A percentile compares a stretch with the other conserved stretches of the same genome.
These are phyloP conservation scores for Hericium rajendrae DNA, from an alignment of 768 basidiomycete genomes.

Conservation along the genomic window DNA sequence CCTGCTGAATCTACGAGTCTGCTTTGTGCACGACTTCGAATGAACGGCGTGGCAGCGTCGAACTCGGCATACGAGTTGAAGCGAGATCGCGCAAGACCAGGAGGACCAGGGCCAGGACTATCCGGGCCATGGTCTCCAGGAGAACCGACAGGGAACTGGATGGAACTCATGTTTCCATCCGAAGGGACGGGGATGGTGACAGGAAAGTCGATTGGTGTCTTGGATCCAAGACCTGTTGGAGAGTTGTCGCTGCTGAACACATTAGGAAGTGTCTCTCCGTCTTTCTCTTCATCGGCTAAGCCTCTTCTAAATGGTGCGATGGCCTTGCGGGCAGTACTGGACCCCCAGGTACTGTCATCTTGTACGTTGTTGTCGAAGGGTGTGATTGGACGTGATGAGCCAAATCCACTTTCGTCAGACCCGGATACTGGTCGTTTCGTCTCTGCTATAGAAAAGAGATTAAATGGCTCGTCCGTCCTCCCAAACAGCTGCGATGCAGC, in stretches of 20 bases:
- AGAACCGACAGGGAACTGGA: constrained; percentile 74
- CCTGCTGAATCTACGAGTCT: constrained; percentile 46
- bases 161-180: constrained; percentile 52
- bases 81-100: constrained; percentile 47
- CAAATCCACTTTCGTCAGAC: constrained; percentile 44
- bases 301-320: constrained; percentile 69
- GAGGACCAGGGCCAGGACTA: constrained; percentile 47
- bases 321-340: constrained; percentile 34
- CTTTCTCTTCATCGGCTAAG: constrained; percentile 71
- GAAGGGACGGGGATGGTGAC: constrained; percentile 39
- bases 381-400: constrained; percentile 38
- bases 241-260: constrained; percentile 36
- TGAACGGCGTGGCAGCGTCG: constrained; percentile 66
- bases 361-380: constrained; percentile 34
- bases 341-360: constrained; percentile 33
- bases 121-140: constrained; percentile 42
- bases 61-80: constrained; percentile 67
- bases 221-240: constrained; percentile 32
- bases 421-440: constrained; percentile 47
- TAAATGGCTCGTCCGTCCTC: constrained; percentile 68
- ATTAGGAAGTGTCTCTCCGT: constrained; percentile 32
- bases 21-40: constrained; percentile 78
- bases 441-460: constrained; percentile 75
- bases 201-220: constrained; percentile 52
- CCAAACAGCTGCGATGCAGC: constrained; percentile 80